A percentile compares a stretch with the other conserved stretches of the same genome.
Evolutionary conservation across 768 basidiomycete genomes (phyloP).

Genomic region (Suillus ampliporus): DNA sequence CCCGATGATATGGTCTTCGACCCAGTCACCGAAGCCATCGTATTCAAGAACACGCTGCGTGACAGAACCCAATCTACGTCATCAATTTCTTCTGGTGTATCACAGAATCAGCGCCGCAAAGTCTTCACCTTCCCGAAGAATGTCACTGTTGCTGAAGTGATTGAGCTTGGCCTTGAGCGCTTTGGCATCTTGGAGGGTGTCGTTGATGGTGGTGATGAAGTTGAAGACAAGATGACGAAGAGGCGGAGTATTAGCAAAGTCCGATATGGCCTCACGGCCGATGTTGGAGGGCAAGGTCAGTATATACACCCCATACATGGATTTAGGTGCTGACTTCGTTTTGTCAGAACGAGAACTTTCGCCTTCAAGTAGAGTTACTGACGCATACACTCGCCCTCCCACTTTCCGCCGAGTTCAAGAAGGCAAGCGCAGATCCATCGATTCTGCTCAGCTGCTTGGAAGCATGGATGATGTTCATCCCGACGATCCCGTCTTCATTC

Average conservation of each 20-base stretch:
- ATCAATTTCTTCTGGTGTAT: conserved; percentile 56
- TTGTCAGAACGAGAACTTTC: conserved; percentile 74
- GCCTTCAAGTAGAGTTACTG: conserved; percentile 83
- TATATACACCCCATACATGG: conserved; percentile 14
- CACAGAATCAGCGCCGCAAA: conserved; percentile 70
- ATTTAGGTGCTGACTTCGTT: conserved; percentile 14
- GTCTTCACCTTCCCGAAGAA: conserved; percentile 94
- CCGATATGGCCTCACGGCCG: conserved; percentile 77
- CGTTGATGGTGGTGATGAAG: conserved; percentile 97
- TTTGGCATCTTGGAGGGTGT: conserved; percentile 98
- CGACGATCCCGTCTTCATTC: conserved; percentile 88
- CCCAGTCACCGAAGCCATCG: conserved; percentile 88
- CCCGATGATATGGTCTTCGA: conserved; percentile 97
- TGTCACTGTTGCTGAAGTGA: conserved; percentile 94
- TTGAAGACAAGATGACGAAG: conserved; percentile 91
- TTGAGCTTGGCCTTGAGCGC: conserved; percentile 88
- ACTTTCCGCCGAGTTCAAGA: conserved; percentile 64
- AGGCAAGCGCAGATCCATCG: conserved; percentile 85
- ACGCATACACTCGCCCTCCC: conserved; percentile 81
- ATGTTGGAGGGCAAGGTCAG: conserved; percentile 68
- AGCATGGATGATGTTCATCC: conserved; percentile 73
- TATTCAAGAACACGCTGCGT: conserved; percentile 78
- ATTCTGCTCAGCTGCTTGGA: conserved; percentile 76
- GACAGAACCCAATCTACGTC: conserved; percentile 53
- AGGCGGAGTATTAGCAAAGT: conserved; percentile 79